A percentile compares a stretch with the other conserved stretches of the same genome.
These are phyloP conservation scores for Ilyonectria mors-panacis DNA, from an alignment of 2,329 filamentous ascomycete species.

Conservation along the genomic window DNA sequence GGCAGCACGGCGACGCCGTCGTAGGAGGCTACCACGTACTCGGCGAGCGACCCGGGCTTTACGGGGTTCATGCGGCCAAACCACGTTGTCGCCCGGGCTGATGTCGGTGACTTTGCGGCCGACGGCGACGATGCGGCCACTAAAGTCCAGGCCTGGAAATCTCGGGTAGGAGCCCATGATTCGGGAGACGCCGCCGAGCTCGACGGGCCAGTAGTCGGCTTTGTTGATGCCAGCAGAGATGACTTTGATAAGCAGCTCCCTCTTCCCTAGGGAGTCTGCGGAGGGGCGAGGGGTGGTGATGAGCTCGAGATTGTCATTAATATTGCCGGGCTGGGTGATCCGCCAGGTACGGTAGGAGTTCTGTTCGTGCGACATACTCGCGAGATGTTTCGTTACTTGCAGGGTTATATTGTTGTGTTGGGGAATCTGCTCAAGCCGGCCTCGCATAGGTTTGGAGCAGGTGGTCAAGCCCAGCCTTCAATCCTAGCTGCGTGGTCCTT, in stretches of 20 bases:
- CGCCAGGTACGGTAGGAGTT: background rate
- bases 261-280: background rate
- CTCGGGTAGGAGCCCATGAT: background rate
- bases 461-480: background rate
- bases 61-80: background rate
- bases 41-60: constrained; percentile 32
- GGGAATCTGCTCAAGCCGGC: background rate
- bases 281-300: background rate
- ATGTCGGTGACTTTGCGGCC: background rate
- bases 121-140: background rate
- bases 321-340: background rate
- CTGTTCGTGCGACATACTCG: background rate
- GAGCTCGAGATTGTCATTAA: background rate
- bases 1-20: constrained; percentile 57
- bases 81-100: background rate
- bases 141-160: background rate
- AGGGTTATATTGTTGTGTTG: background rate
- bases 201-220: background rate
- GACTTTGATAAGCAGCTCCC: background rate
- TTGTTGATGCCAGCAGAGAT: background rate
- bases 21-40: constrained; percentile 57
- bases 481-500: background rate
- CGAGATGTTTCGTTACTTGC: background rate
- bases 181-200: background rate
- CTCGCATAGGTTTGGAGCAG: background rate